phyloP scores from a whole-genome alignment of 805 yeast species.

The Metschnikowia cerradonensis region DNA sequence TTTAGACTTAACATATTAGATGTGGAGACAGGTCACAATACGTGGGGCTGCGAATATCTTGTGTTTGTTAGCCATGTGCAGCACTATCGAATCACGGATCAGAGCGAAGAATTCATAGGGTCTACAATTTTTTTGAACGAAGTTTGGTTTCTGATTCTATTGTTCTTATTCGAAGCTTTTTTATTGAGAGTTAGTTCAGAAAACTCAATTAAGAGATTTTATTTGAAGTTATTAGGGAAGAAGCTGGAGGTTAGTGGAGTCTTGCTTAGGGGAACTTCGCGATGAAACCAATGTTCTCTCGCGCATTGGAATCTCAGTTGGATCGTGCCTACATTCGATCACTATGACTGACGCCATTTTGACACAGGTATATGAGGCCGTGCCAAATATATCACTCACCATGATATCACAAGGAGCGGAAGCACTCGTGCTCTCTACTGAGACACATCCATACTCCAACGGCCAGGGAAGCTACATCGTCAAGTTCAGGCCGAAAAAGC shows the following conservation, averaged over 20 bases:
- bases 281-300: not conserved
- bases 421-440: conserved; percentile 67
- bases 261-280: not conserved
- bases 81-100: not conserved
- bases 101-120: not conserved
- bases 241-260: not conserved
- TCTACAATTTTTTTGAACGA: not conserved
- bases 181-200: too few relatives aligned
- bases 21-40: conserved; percentile 2
- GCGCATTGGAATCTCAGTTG: not conserved
- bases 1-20: conserved; percentile 13
- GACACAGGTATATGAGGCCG: conserved; percentile 35
- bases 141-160: too few relatives aligned
- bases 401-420: conserved; percentile 88
- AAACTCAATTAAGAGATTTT: not conserved
- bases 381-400: conserved; percentile 48
- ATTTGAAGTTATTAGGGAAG: not conserved
- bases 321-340: not conserved
- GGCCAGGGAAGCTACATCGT: conserved; percentile 44
- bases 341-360: conserved; percentile 55
- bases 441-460: conserved; percentile 57
- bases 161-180: too few relatives aligned
- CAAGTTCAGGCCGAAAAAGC: conserved; percentile 84
- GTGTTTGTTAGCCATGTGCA: conserved; percentile 4
- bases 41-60: conserved; percentile 5